These are phyloP conservation scores for Heterococcus sp. DNA, from an alignment of 108 stramenopile genomes.

Conservation along the genomic window DNA sequence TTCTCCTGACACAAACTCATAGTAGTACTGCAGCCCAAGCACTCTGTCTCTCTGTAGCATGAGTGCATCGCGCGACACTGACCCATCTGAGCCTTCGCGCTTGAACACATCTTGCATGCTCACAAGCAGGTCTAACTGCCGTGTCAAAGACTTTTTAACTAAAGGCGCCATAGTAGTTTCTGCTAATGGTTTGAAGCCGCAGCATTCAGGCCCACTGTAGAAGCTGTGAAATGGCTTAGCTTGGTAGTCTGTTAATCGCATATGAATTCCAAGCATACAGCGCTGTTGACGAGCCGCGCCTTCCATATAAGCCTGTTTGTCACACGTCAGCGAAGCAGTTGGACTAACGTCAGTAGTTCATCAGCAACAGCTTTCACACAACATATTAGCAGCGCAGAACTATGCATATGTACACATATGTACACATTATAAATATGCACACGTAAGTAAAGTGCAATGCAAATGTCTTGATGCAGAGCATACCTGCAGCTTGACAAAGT, in stretches of 20 bases:
- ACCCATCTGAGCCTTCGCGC: constrained; percentile 12
- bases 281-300: constrained; percentile 12
- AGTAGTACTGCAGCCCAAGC: neutral
- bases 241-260: constrained; percentile 3
- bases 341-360: neutral
- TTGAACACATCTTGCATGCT: constrained; percentile 29
- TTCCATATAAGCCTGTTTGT: no score
- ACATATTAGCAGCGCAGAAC: neutral
- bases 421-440: neutral
- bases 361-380: neutral
- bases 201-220: constrained; percentile 20
- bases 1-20: neutral
- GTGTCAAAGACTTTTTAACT: constrained; percentile 21
- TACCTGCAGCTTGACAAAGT: constrained; percentile 1
- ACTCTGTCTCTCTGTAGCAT: neutral
- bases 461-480: constrained; percentile 7
- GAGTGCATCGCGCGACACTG: neutral
- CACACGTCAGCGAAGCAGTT: no score
- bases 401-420: neutral
- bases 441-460: neutral
- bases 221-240: constrained; percentile 15
- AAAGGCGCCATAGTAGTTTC: neutral
- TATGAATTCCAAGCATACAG: constrained; percentile 25
- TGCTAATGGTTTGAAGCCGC: constrained; percentile 11
- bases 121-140: constrained; percentile 4